Base-by-base conservation (phyloP, 2,329 filamentous ascomycete genomes). In the Akanthomyces muscarius region DNA sequence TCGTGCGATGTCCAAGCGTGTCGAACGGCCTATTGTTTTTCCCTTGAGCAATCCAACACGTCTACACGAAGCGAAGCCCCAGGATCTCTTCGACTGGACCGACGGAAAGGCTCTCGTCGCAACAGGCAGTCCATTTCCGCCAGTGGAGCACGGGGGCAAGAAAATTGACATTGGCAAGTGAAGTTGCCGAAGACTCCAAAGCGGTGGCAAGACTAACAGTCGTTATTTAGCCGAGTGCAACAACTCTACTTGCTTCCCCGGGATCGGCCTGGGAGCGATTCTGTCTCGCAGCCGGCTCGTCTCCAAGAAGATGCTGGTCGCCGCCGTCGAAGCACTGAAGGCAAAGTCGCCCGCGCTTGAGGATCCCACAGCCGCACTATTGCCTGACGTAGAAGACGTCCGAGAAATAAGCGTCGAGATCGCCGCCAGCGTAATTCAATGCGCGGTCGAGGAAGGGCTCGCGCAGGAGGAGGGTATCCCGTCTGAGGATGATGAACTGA, bases 11-110 rank as follows among this genome's bases (percentile, higher is more conserved):
- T 86, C 88, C 1, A 80, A 82, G 42, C 84, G 92, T 69, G 84
- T 89, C 3, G 81, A 89, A 0, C 82, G 88, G 0, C 92, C 92
- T n/a, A 86, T 91, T 61, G 82, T 92, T 63, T 86, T 96, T 65
- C 92, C 92, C 0, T 83, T 96, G 1, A 94, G 89, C 2, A 96
- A 96, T 73, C 92, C 92, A 0, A 97, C 92, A 0, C 81, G 85
- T 1, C 83, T 96, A 0, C 91, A 96, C 71, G 92, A 96, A 75
- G 92, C 91, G 1, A 83, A 87, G 8, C 92, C 92, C 0, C 78
- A 85, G 18, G 91, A 96, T 71, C 77, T 97, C 25, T 86, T 89
- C 61, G 74, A 84, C 2, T 96, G 92, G 92, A 94, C 91, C 0
- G 76, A 89, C 50, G 91, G 92, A 1, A 86, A 86, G 66, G 91